Conservation (phyloP, 2,329 filamentous ascomycete species). For the Aspergillus tanneri region DNA sequence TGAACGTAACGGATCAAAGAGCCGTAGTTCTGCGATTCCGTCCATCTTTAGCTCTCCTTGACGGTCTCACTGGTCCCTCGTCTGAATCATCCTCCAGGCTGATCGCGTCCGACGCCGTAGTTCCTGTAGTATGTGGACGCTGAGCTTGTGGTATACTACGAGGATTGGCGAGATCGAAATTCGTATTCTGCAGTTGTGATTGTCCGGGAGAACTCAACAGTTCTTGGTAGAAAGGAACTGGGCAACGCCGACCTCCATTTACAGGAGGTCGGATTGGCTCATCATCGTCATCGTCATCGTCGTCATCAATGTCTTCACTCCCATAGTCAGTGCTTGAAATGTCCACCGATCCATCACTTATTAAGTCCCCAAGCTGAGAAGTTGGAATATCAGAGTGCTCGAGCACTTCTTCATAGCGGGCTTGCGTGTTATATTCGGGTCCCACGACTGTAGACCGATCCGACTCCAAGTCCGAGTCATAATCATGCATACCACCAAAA, state of each 20-base stretch:
- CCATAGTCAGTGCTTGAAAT: conserved; percentile 7
- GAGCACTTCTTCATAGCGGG: conserved; percentile 16
- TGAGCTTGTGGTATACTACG: conserved; percentile 1
- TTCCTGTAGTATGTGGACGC: conserved; percentile 12
- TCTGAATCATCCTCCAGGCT: conserved; percentile 32
- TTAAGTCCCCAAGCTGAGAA: conserved; percentile 6
- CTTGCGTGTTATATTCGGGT: conserved; percentile 15
- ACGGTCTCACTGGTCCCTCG: conserved; percentile 26
- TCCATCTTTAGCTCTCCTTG: conserved; percentile 22
- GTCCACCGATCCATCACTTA: background rate
- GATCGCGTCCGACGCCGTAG: conserved; percentile 26
- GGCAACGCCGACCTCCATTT: conserved; percentile 16
- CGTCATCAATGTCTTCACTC: conserved; percentile 16
- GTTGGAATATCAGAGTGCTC: conserved; percentile 21
- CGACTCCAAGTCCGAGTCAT: conserved; percentile 26
- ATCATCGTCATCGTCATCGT: conserved; percentile 24
- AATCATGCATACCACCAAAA: conserved; percentile 15
- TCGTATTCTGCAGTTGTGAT: background rate
- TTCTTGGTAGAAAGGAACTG: conserved; percentile 10
- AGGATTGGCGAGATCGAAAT: background rate
- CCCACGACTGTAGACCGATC: conserved; percentile 37
- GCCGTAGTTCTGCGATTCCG: conserved; percentile 12
- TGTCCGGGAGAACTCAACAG: conserved; percentile 12
- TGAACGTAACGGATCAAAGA: background rate
- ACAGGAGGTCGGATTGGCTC: conserved; percentile 21